Evolutionary conservation across 1,139 yeast genomes (phyloP), one percentile per base, ranked within the genome.

Genomic region (Yamadazyma buinensis): DNA sequence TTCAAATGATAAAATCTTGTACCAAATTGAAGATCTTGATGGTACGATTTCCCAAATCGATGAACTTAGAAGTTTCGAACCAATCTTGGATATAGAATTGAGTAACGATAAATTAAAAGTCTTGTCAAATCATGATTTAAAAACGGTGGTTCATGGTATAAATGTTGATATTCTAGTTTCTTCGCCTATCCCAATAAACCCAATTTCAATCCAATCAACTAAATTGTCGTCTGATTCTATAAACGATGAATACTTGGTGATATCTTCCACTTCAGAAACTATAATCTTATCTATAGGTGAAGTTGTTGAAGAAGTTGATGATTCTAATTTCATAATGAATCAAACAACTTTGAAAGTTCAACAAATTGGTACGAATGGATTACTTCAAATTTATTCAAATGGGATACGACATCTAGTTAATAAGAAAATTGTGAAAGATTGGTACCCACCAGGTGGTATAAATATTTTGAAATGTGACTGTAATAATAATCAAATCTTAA

Each of bases 381-480:
- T 88, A 0, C 73, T 83, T 3, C 98, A 92, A 52, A 70, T 90
- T 1, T 84, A 85, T 52, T 49, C 78, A 0, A 71, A 76, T 42
- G 95, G 94, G n/a, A 64, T 92, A 20, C 67, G 82, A 13, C 90
- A 84, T 47, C 65, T 88, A 3, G 56, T 63, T 4, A 64, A 65
- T 21, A 35, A 35, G 2, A 61, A 58, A 24, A 55, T 57, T 13
- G 49, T 58, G 4, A 66, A 77, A 7, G 84, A 84, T 43, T 92
- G 98, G 98, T 67, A 61, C 27, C 87, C 96, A 1, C 95, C 96
- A 0, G 81, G 83, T 0, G 95, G 95, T 6, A 77, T 83, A 12
- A 64, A 73, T 21, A 71, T 92, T 27, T 50, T 73, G 0, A 61
- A 66, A 19, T 83, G 90, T 0, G 57, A 86, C 1, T 61, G 83